Evolutionary conservation across 805 yeast species (phyloP), one percentile per base, ranked within the genome.

Genomic region (Nakazawaea anatomiae): DNA sequence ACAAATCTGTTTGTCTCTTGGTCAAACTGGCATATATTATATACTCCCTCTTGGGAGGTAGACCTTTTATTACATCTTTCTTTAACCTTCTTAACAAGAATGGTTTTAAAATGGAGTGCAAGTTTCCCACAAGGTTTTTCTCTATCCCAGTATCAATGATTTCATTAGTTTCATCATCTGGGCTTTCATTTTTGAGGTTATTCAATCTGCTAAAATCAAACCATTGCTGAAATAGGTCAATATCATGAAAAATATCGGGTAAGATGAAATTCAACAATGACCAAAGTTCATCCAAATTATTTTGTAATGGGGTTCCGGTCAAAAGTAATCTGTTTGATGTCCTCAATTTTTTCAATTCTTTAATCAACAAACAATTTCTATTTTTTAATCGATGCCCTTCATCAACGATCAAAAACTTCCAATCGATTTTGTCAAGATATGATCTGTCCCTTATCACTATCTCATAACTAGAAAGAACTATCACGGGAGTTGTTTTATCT

Each of bases 251-350:
- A 31, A 94, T 87, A 59, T 90, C 97, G 0, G 99, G 99, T 47
- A 92, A 71, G 36, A 94, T 85, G 62, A 92, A 92, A 63, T 94
- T 94, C 50, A 92, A 72, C 52, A 94, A 70, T 0, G 97, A 86
- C 98, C 98, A 92, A 39, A 94, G 69, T 67, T 94, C 98, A 48
- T 85, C 79, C 52, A 92, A 70, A 60, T 91, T 92, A 64, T 92
- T 92, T 65, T 92, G 99, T 48, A 92, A 71, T 0, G 99, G 98
- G 0, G 99, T 92, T n/a, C 99, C 99, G 0, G 99, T 92, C 11
- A 92, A 69, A 30, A 92, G 70, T 44, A 92, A 70, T 54, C 97
- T 72, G 61, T 92, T 92, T 1, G 80, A 73, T 0, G 86, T 83
- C 12, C 77, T 71, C 39, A 89, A 74, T 55, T 75, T 76, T 60